Evolutionary conservation across 306 rosid species (phyloP), one percentile per base, ranked within the genome.

Genomic region (Acacia melanoxylon): DNA sequence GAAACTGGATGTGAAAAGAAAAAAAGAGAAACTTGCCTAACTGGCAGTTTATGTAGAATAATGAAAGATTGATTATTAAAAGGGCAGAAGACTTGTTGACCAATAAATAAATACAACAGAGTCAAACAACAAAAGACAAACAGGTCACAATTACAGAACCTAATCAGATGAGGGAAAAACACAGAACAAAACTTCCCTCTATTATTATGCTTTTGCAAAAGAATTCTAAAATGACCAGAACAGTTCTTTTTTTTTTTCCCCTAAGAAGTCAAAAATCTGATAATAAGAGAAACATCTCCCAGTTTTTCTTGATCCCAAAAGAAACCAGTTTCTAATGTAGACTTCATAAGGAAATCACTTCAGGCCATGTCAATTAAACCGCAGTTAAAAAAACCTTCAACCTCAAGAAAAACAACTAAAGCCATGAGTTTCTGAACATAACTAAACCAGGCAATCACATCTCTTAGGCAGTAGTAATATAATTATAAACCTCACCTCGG

Each of bases 401-500:
- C 4, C n/a, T 2, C 27, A 8, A 15, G 12, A n/a, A 56, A 17
- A 62, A 69, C 65, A 67, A 48, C 37, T 14, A 6, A 66, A 67
- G 69, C 56, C 51, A 44, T 15, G 10, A 33, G 31, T 15, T 80
- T 69, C 40, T 13, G 33, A 78, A 63, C 58, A 75, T n/a, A 56
- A 78, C 58, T 35, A 62, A 49, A 72, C 27, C 40, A 67, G 71
- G 66, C 62, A 78, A 72, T 51, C 68, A 76, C 75, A 72, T 68
- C 54, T 22, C 35, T n/a, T 69, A 67, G 72, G 61, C 46, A 5
- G 52, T n/a, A 54, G 27, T 42, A 44, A 10, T 44, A 2, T 44
- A 2, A 48, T 48, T 48, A 33, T 63, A 71, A 44, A 44, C 20
- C 11, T 72, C 79, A 93, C 99, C 94, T 93, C 98, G 20, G 95